Evolutionary conservation across 1,284 basidiomycete genomes (phyloP).

Genomic region (Cutaneotrichosporon sp.): DNA sequence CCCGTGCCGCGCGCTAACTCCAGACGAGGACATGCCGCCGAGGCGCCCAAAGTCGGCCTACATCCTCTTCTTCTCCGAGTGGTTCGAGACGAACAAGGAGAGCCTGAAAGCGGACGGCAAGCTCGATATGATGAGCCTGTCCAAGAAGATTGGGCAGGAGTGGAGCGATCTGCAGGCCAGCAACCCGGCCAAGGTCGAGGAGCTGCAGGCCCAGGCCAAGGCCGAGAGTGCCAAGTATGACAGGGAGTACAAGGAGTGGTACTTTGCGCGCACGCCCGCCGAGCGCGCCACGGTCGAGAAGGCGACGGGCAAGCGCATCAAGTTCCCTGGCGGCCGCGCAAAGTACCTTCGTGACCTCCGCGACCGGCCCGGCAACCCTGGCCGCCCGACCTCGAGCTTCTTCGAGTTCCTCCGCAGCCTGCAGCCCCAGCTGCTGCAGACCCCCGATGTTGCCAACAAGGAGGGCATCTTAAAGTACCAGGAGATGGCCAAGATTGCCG

Average conservation of each 20-base stretch:
- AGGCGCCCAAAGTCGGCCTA: conserved; percentile 31
- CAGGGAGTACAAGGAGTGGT: conserved; percentile 33
- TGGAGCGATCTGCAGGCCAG: conserved; percentile 27
- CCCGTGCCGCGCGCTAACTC: not conserved
- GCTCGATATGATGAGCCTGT: conserved; percentile 20
- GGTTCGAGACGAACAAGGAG: conserved; percentile 10
- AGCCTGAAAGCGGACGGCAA: conserved; percentile 21
- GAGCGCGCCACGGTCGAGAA: conserved; percentile 29
- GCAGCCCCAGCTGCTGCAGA: conserved; percentile 12
- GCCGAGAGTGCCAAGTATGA: conserved; percentile 21
- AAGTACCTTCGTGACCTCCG: conserved; percentile 17
- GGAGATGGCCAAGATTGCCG: conserved; percentile 28
- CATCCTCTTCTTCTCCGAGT: conserved; percentile 32
- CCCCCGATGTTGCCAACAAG: conserved; percentile 8
- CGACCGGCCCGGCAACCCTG: conserved; percentile 34
- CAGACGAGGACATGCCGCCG: conserved; percentile 10
- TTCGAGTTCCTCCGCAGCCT: conserved; percentile 28
- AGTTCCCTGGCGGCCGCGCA: conserved; percentile 30
- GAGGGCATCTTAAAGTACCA: not conserved
- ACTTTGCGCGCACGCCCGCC: conserved; percentile 28
- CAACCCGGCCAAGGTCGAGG: conserved; percentile 19
- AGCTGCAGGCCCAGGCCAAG: conserved; percentile 10
- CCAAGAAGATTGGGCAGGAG: conserved; percentile 21
- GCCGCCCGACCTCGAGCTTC: conserved; percentile 34
- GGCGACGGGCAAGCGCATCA: conserved; percentile 31